A percentile compares a stretch with the other conserved stretches of the same genome.
phyloP scores from a whole-genome alignment of 1,284 basidiomycete genomes.

The Fomitopsis schrenkii region DNA sequence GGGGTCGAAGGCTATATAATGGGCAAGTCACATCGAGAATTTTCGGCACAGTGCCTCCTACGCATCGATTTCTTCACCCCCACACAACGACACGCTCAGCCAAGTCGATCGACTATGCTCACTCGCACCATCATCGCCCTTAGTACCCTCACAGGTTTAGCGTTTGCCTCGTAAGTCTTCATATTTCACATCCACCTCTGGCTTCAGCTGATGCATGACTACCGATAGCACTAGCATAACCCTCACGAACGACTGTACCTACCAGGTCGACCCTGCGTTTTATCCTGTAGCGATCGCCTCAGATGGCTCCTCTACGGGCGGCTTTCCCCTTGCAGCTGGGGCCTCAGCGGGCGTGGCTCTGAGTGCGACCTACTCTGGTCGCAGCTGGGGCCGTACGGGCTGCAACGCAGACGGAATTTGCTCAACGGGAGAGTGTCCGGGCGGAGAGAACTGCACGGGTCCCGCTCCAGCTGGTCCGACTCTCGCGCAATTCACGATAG shows the following conservation, averaged over 20 bases:
- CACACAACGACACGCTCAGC: neutral
- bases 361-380: neutral
- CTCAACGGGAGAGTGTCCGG: neutral
- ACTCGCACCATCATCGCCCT: neutral
- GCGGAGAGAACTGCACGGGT: conserved; percentile 1
- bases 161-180: neutral
- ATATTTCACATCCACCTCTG: too few species aligned
- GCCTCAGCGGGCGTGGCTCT: neutral
- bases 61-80: neutral
- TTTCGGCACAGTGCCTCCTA: neutral
- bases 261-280: neutral
- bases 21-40: neutral
- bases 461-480: neutral
- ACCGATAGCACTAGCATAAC: neutral
- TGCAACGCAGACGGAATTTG: neutral
- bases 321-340: neutral
- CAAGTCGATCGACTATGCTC: neutral
- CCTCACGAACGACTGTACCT: neutral
- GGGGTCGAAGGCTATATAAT: neutral
- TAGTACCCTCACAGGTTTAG: neutral
- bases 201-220: too few species aligned
- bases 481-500: neutral
- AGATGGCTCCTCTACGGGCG: neutral
- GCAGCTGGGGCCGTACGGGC: neutral
- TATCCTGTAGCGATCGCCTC: neutral